A percentile compares a stretch with the other conserved stretches of the same genome.
Evolutionary conservation across 1,284 basidiomycete species (phyloP).

Genomic region (Sporisorium sorghi): DNA sequence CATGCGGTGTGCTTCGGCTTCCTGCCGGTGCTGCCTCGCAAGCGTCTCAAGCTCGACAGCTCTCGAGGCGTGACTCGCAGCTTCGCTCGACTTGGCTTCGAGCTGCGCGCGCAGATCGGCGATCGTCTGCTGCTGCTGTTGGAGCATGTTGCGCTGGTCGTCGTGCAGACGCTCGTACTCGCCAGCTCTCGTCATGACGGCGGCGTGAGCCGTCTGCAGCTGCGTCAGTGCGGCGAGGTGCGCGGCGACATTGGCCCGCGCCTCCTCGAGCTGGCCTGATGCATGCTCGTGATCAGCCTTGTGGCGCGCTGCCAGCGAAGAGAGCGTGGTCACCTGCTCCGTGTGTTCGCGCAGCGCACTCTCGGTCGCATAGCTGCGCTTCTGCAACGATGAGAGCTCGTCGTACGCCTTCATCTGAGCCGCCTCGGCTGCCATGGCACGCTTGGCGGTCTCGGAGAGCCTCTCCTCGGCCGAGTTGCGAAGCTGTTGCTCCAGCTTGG

Average conservation of each 20-base stretch:
- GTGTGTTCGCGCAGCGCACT: conserved; percentile 80
- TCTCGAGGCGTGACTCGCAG: conserved; percentile 74
- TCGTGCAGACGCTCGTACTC: conserved; percentile 82
- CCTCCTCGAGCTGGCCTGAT: conserved; percentile 78
- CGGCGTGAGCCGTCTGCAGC: conserved; percentile 80
- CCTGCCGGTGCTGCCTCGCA: conserved; percentile 73
- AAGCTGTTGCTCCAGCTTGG: conserved; percentile 74
- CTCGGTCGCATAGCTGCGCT: conserved; percentile 77
- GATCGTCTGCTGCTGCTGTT: conserved; percentile 73
- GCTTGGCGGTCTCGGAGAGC: conserved; percentile 81
- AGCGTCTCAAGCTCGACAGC: conserved; percentile 80
- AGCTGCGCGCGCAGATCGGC: conserved; percentile 80
- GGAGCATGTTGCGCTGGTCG: conserved; percentile 59
- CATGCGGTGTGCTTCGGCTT: conserved; percentile 63
- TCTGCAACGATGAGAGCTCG: conserved; percentile 80
- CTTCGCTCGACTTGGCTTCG: conserved; percentile 71
- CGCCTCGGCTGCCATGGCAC: conserved; percentile 85
- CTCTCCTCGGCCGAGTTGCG: conserved; percentile 83
- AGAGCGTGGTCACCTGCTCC: conserved; percentile 80
- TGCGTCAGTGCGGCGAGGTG: conserved; percentile 88
- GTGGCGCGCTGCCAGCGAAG: conserved; percentile 80
- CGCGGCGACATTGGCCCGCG: conserved; percentile 75
- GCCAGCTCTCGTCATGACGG: conserved; percentile 80
- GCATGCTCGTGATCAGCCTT: conserved; percentile 81
- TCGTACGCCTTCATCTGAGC: conserved; percentile 78